Evolutionary conservation across 371 early-diverging fungal genomes (phyloP).

Genomic region (Coemansia sp.): DNA sequence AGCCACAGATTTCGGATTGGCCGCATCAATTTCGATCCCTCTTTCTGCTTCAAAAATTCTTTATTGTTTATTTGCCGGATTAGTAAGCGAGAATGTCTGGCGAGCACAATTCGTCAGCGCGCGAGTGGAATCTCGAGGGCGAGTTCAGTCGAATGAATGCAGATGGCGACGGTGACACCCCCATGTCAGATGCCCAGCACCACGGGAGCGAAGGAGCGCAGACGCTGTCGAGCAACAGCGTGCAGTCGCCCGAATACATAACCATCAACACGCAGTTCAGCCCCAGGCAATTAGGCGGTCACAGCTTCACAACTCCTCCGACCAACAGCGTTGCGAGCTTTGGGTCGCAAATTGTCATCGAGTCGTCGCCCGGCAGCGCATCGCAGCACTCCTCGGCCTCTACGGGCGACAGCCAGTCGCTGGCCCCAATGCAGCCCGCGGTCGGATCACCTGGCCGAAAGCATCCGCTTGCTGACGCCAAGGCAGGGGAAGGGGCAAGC

Average conservation of each 20-base stretch:
- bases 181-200: neutral
- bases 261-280: conserved; percentile 23
- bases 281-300: neutral
- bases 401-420: neutral
- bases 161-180: neutral
- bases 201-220: neutral
- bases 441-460: neutral
- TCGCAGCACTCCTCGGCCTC: neutral
- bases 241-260: conserved; percentile 12
- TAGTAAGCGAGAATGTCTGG: neutral
- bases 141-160: neutral
- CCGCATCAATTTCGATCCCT: neutral
- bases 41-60: neutral
- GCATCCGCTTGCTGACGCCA: neutral
- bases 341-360: neutral
- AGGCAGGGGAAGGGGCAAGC: neutral
- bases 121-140: neutral
- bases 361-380: neutral
- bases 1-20: neutral
- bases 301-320: neutral
- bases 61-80: neutral
- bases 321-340: neutral
- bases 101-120: neutral
- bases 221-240: neutral
- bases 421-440: neutral